Base-by-base conservation (phyloP, 192 early-diverging fungal genomes). In the Pilaira anomala region DNA sequence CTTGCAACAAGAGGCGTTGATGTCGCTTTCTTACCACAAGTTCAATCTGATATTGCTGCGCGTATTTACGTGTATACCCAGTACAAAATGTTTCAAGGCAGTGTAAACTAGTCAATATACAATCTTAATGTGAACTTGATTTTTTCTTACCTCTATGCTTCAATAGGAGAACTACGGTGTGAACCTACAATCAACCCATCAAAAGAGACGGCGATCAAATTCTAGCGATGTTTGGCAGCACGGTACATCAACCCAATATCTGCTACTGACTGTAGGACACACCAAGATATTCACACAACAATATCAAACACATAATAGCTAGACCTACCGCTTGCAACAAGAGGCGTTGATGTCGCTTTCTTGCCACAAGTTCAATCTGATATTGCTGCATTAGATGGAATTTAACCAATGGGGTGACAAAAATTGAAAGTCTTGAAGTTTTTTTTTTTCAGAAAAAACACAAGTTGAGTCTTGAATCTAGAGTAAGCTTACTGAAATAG, bases 211-310 rank as follows among this genome's bases (percentile, higher is more conserved):
- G 51, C 51, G 24, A 28, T 6, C 51, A 53, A 53, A 16, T 26
- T 53, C 51, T 53, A 53, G 51, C 51, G 51, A 26, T 53, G 51
- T 53, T 53, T 53, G 51, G 51, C 51, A 53, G 51, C 24, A 30
- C 29, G 29, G 51, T 53, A 53, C 51, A 53, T 53, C 51, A 53
- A 53, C 24, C 51, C 29, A 53, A 48, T 30, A 53, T 1, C 26
- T 53, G 51, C 51, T 53, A 53, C 51, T 53, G 24, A 30, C 29
- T 53, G 51, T 25, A 53, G 25, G 29, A 16, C 51, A 53, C 26
- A 53, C 51, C 51, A 26, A 30, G 46, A 9, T 11, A 29, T 8
- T 30, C 29, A 30, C 51, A 53, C 51, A 53, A 25, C 26, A 53
- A 30, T 53, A 53, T 53, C 26, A 53, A 30, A 53, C 29, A 53